A percentile compares a stretch with the other conserved stretches of the same genome.
phyloP scores from a whole-genome alignment of 768 basidiomycete species.

The Boletus tomentosulus region DNA sequence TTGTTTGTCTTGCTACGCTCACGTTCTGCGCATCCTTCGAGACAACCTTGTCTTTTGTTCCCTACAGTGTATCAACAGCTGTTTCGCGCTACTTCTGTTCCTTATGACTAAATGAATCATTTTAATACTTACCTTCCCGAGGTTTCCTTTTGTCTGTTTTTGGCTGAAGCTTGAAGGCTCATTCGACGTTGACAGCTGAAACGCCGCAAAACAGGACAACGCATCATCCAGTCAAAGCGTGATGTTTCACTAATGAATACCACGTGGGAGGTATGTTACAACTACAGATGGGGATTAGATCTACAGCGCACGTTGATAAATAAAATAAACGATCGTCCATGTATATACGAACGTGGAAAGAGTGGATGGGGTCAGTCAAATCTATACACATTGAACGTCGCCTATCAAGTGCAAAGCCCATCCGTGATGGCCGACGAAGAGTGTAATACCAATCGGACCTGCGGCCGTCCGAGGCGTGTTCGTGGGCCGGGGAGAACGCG shows the following conservation, averaged over 20 bases:
- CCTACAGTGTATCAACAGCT: slow-evolving; percentile 28
- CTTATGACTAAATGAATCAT: slow-evolving; percentile 16
- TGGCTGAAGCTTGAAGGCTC: background rate
- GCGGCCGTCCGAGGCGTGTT: slow-evolving; percentile 16
- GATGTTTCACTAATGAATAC: background rate
- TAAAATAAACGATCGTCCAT: slow-evolving; percentile 8
- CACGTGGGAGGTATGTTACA: slow-evolving; percentile 8
- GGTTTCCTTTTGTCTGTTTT: background rate
- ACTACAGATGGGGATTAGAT: slow-evolving; percentile 9
- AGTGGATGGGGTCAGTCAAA: slow-evolving; percentile 1
- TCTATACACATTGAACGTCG: background rate
- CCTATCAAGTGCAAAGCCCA: slow-evolving; percentile 13
- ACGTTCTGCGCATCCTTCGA: slow-evolving; percentile 6
- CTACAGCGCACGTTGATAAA: slow-evolving; percentile 17
- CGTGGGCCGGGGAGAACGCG: slow-evolving; percentile 30
- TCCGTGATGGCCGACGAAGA: slow-evolving; percentile 4
- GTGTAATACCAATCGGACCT: slow-evolving; percentile 12
- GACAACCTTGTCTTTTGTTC: slow-evolving; percentile 7
- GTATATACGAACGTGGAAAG: slow-evolving; percentile 12
- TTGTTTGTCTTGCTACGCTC: slow-evolving; percentile 17
- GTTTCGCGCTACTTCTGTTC: slow-evolving; percentile 7
- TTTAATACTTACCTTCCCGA: background rate
- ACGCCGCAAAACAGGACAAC: background rate
- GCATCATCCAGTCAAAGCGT: background rate
- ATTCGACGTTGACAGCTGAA: background rate